Evolutionary conservation across 768 basidiomycete genomes (phyloP).

Genomic region (Leccinum subgranulosum): DNA sequence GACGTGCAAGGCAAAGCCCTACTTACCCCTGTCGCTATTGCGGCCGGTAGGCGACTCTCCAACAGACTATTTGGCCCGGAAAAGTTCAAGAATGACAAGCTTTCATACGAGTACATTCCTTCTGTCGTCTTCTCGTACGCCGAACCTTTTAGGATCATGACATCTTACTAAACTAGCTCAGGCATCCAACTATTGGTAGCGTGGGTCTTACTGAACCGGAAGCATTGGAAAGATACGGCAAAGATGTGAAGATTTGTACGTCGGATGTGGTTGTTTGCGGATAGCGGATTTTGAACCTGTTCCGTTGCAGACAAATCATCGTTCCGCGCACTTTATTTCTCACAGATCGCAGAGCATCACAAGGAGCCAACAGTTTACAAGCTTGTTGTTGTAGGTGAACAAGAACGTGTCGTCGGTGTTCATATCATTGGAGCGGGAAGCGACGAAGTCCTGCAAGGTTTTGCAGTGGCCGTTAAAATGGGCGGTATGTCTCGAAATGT

Average conservation of each 20-base stretch:
- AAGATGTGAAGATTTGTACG: slow-evolving; percentile 88
- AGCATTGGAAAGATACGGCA: slow-evolving; percentile 85
- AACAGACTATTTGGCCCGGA: slow-evolving; percentile 90
- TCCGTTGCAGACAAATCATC: slow-evolving; percentile 63
- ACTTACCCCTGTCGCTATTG: slow-evolving; percentile 96
- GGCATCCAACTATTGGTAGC: slow-evolving; percentile 93
- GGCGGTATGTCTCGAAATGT: slow-evolving; percentile 43
- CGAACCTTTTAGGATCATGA: neutral
- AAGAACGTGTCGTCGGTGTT: slow-evolving; percentile 94
- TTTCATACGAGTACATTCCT: slow-evolving; percentile 86
- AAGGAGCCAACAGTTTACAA: slow-evolving; percentile 97
- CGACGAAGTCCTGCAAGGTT: slow-evolving; percentile 95
- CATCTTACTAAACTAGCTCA: slow-evolving; percentile 28
- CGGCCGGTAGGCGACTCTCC: slow-evolving; percentile 84
- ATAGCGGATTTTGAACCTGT: neutral
- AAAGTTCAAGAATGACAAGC: slow-evolving; percentile 83
- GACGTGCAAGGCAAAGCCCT: slow-evolving; percentile 92
- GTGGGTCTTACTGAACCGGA: slow-evolving; percentile 94
- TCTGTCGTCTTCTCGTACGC: slow-evolving; percentile 96
- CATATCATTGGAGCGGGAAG: slow-evolving; percentile 91
- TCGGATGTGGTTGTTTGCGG: slow-evolving; percentile 16
- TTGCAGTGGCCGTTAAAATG: slow-evolving; percentile 98
- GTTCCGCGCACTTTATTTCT: slow-evolving; percentile 87
- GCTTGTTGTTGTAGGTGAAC: slow-evolving; percentile 79
- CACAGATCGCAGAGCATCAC: slow-evolving; percentile 84